phyloP scores from a whole-genome alignment of 306 rosid genomes.

The Vicia sativa region DNA sequence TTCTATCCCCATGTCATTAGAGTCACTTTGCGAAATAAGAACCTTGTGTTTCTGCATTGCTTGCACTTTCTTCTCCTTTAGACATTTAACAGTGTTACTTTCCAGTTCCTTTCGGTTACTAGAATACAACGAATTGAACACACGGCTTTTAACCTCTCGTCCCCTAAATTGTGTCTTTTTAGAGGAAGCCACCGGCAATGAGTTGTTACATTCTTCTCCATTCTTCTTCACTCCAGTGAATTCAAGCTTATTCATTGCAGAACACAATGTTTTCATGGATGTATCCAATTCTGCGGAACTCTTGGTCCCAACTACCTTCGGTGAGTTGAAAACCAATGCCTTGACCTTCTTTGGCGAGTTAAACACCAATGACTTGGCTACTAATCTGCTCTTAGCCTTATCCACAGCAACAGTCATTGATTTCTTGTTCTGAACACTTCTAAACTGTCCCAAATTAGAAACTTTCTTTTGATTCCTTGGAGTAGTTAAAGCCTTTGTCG shows the following conservation, averaged over 20 bases:
- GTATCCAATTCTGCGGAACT: slow-evolving; percentile 55
- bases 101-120: slow-evolving; percentile 48
- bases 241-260: slow-evolving; percentile 82
- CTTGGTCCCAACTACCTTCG: slow-evolving; percentile 56
- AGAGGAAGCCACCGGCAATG: slow-evolving; percentile 48
- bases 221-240: slow-evolving; percentile 61
- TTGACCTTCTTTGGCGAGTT: slow-evolving; percentile 75
- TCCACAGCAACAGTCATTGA: slow-evolving; percentile 50
- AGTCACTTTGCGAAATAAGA: slow-evolving; percentile 37
- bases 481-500: slow-evolving; percentile 72
- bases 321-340: slow-evolving; percentile 76
- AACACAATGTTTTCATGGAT: slow-evolving; percentile 60
- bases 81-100: slow-evolving; percentile 39
- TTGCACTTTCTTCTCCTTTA: slow-evolving; percentile 54
- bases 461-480: slow-evolving; percentile 71
- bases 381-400: slow-evolving; percentile 65
- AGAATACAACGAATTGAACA: slow-evolving; percentile 63
- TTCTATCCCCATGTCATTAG: slow-evolving; percentile 64
- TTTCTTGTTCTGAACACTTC: slow-evolving; percentile 73
- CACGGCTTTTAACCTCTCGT: slow-evolving; percentile 85
- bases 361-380: slow-evolving; percentile 74
- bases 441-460: slow-evolving; percentile 63
- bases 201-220: slow-evolving; percentile 41
- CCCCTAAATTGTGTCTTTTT: slow-evolving; percentile 68
- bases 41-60: slow-evolving; percentile 41